These are phyloP conservation scores for Endoconidiophora polonica DNA, from an alignment of 2,329 filamentous ascomycete species.

Conservation along the genomic window DNA sequence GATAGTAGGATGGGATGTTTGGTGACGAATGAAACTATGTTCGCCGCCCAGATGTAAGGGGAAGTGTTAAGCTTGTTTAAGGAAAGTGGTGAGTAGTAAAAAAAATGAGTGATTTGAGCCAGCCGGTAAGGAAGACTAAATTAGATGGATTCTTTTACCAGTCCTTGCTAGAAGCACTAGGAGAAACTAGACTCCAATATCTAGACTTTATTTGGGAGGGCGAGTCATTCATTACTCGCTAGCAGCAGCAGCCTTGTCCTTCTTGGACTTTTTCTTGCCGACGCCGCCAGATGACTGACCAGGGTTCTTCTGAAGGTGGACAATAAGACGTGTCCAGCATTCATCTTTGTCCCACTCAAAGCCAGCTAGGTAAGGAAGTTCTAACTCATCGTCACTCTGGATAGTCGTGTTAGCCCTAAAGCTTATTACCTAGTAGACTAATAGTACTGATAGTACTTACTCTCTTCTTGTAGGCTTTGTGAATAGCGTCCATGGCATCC, in stretches of 20 bases:
- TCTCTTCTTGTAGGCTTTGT: conserved; percentile 96
- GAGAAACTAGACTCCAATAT: too few relatives aligned
- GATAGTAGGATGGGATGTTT: too few relatives aligned
- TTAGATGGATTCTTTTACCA: too few relatives aligned
- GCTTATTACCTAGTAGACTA: neutral
- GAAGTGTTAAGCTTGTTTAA: too few relatives aligned
- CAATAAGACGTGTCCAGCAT: conserved; percentile 72
- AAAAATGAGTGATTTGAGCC: too few relatives aligned
- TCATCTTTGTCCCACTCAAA: conserved; percentile 96
- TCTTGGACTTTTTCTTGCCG: conserved; percentile 52
- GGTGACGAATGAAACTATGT: too few relatives aligned
- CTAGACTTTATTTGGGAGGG: neutral
- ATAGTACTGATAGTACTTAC: conserved; percentile 30
- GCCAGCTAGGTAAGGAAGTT: conserved; percentile 71
- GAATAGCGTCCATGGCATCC: conserved; percentile 84
- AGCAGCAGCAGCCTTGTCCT: conserved; percentile 15
- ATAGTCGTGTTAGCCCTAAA: neutral
- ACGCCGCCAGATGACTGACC: conserved; percentile 28
- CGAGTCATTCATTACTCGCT: conserved; percentile 16
- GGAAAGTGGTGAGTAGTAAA: too few relatives aligned
- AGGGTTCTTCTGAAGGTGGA: conserved; percentile 60
- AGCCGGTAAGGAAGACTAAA: too few relatives aligned
- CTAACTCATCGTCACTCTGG: conserved; percentile 81
- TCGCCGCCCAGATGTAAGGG: too few relatives aligned
- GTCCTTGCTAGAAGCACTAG: too few relatives aligned